These are phyloP conservation scores for Populus trichocarpa DNA, from an alignment of 441 rosid genomes.

Conservation along the genomic window DNA sequence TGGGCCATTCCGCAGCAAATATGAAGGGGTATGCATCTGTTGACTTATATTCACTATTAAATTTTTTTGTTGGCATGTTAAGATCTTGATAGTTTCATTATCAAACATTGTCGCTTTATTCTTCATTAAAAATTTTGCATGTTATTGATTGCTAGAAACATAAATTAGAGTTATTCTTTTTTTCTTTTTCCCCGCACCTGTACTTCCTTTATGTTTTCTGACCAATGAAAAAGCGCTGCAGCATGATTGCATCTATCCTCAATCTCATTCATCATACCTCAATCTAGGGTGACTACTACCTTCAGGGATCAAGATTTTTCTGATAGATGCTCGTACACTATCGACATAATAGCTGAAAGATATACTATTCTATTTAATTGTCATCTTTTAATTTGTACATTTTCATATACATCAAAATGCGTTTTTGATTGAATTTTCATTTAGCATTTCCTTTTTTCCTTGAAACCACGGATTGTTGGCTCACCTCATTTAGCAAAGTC, in stretches of 20 bases:
- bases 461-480: neutral
- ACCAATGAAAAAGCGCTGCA: neutral
- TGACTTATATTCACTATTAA: neutral
- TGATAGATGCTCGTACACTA: neutral
- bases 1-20: conserved; percentile 70
- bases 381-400: neutral
- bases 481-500: neutral
- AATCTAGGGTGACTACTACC: neutral
- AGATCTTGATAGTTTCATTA: neutral
- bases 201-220: neutral
- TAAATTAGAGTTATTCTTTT: too few species aligned
- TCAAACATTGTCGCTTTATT: neutral
- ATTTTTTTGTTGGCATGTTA: neutral
- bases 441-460: neutral
- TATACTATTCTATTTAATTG: neutral
- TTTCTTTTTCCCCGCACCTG: neutral
- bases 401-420: neutral
- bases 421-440: neutral
- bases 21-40: conserved; percentile 56
- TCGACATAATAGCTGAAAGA: neutral
- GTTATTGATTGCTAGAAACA: neutral
- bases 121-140: neutral
- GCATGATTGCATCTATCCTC: neutral
- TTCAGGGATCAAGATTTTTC: neutral
- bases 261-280: neutral